Conservation (phyloP, 768 basidiomycete genomes). For the Trametes maxima region DNA sequence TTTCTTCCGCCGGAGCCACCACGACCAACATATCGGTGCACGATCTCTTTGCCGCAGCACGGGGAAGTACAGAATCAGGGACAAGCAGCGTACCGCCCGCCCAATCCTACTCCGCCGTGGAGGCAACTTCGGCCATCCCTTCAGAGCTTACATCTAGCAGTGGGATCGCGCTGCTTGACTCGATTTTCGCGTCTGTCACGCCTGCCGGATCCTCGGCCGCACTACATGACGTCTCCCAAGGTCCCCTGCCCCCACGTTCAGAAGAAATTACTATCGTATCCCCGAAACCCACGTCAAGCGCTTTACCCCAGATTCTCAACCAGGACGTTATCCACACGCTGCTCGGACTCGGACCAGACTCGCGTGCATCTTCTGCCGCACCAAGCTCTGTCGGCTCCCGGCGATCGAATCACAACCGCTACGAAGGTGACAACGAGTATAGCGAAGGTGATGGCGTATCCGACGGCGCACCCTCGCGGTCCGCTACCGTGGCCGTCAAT, state of each 20-base stretch:
- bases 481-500: conserved; percentile 18
- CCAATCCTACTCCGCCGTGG: background rate
- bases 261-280: conserved; percentile 49
- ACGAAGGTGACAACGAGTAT: conserved; percentile 41
- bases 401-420: conserved; percentile 29
- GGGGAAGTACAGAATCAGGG: background rate
- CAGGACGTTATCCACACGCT: conserved; percentile 70
- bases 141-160: conserved; percentile 34
- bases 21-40: conserved; percentile 41
- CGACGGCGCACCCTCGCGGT: conserved; percentile 25
- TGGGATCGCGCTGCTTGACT: conserved; percentile 63
- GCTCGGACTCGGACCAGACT: conserved; percentile 51
- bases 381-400: conserved; percentile 31
- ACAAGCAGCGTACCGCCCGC: background rate
- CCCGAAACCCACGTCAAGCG: conserved; percentile 55
- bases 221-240: conserved; percentile 24
- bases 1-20: background rate
- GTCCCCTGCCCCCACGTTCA: conserved; percentile 23
- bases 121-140: background rate
- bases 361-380: conserved; percentile 36
- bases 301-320: conserved; percentile 66
- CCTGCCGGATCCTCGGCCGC: conserved; percentile 28
- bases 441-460: conserved; percentile 32
- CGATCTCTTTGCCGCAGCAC: conserved; percentile 45
- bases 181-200: conserved; percentile 74